phyloP scores from a whole-genome alignment of 768 basidiomycete genomes.

The Sistotremastrum niveocremeum region DNA sequence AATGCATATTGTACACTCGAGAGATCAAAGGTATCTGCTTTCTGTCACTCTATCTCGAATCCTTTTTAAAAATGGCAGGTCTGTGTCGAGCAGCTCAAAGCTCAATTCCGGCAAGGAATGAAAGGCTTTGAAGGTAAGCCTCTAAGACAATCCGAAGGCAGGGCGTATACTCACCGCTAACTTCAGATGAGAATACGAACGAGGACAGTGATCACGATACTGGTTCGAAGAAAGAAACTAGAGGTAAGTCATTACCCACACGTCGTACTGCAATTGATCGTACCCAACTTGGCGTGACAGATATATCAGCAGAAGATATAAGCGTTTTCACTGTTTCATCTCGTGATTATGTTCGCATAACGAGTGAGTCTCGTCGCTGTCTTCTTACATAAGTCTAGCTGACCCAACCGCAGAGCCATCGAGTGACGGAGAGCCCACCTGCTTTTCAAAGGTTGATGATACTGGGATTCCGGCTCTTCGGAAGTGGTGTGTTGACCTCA shows the following conservation, averaged over 20 bases:
- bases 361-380: constrained; percentile 19
- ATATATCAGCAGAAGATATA: no score
- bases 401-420: constrained; percentile 30
- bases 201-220: constrained; percentile 41
- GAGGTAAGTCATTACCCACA: no score
- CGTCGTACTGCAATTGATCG: neutral
- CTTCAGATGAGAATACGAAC: constrained; percentile 33
- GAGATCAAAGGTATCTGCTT: constrained; percentile 29
- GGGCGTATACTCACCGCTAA: neutral
- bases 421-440: constrained; percentile 44
- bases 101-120: constrained; percentile 44
- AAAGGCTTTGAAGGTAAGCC: constrained; percentile 43
- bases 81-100: constrained; percentile 41
- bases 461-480: constrained; percentile 46
- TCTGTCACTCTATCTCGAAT: neutral
- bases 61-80: constrained; percentile 22
- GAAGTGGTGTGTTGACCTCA: constrained; percentile 43
- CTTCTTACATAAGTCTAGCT: neutral
- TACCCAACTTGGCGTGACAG: neutral
- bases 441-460: constrained; percentile 38
- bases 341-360: constrained; percentile 48
- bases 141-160: no score
- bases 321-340: constrained; percentile 53
- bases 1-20: constrained; percentile 48
- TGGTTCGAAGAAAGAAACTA: neutral